A percentile compares a stretch with the other conserved stretches of the same genome.
Conservation (phyloP, 306 rosid genomes). For the Corylus avellana region DNA sequence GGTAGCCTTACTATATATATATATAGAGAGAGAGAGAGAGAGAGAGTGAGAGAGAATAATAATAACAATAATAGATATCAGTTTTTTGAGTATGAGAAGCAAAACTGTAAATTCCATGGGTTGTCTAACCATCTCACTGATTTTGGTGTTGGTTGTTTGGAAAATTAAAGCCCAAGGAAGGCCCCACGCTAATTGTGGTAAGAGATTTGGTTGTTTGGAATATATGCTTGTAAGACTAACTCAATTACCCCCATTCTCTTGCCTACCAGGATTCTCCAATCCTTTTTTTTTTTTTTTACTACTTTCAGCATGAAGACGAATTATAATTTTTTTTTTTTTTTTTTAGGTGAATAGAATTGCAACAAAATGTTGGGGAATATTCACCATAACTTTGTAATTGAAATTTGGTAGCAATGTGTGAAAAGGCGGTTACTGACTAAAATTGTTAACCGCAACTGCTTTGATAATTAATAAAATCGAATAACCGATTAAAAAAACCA, state of each 20-base stretch:
- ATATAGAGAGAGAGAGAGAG: neutral
- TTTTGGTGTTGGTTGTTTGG: neutral
- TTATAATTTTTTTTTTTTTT: neutral
- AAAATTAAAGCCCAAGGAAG: neutral
- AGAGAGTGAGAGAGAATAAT: conserved; percentile 17
- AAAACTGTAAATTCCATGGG: conserved; percentile 42
- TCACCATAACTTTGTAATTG: neutral
- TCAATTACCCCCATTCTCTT: neutral
- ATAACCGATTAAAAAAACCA: too few relatives aligned
- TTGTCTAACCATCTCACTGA: conserved; percentile 52
- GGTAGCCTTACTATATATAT: neutral
- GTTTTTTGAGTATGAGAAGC: conserved; percentile 43
- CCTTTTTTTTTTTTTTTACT: neutral
- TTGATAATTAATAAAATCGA: too few relatives aligned
- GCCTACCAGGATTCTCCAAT: neutral
- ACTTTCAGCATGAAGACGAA: neutral
- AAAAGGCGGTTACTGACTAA: too few relatives aligned
- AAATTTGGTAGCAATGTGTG: neutral
- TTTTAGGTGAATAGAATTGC: neutral
- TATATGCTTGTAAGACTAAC: too few relatives aligned
- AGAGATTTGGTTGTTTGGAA: conserved; percentile 7
- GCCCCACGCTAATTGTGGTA: neutral
- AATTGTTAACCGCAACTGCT: too few relatives aligned
- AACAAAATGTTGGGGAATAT: neutral
- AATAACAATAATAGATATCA: neutral